Evolutionary conservation across 75 land plant species (phyloP), one percentile per base, ranked within the genome.

Genomic region (Ceratopteris richardii): DNA sequence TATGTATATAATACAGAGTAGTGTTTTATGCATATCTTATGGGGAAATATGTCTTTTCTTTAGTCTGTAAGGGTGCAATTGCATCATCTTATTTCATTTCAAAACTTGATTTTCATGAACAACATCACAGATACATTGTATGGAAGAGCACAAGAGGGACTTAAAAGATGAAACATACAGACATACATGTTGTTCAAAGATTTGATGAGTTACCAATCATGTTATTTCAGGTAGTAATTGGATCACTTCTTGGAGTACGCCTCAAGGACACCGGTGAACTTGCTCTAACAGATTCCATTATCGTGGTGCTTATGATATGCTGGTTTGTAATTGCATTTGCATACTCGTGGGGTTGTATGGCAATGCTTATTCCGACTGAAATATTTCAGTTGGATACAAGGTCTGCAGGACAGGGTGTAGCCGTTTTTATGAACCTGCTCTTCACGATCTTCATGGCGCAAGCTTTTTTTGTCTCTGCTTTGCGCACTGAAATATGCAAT

Each of bases 301-400:
- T 66, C 0, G 70, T 83, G 27, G 76, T 86, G 36, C n/a, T 65
- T 2, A 70, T 86, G 44, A 75, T 83, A 6, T 86, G 87, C 71
- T 28, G 71, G 41, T 86, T 76, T 39, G 90, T 86, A 0, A 36
- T 77, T 0, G 82, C 73, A 4, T 86, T 86, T 54, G 90, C 81
- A 4, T 86, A 82, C 83, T 86, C 90, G 0, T 86, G 90, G 90
- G 90, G 90, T 0, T 86, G 87, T 0, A 63, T 86, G 0, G 87
- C 78, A n/a, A 77, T 80, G 87, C 54, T 86, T 42, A 82, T 86
- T 1, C 90, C 90, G n/a, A 74, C 61, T 14, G 42, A 40, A 40
- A 40, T 14, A 40, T 40, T 40, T 40, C 42, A 9, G 42, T 40
- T 40, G 42, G 90, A 87, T 44, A 77, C 78, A 56, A 70, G 91